These are phyloP conservation scores for Nephelium lappaceum DNA, from an alignment of 345 rosid genomes.

Conservation along the genomic window DNA sequence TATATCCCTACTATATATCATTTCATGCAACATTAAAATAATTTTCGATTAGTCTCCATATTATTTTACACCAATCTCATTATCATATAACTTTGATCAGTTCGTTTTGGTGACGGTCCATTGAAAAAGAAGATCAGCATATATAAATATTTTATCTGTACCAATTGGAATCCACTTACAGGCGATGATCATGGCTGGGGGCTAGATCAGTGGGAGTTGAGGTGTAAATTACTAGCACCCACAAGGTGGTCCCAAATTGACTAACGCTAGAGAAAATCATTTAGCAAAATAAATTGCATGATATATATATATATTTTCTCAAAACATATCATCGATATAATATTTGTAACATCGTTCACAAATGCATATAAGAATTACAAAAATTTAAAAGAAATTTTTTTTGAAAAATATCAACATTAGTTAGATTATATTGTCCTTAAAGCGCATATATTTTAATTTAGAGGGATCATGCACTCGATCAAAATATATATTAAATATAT, in stretches of 20 bases:
- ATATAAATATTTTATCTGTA: background rate
- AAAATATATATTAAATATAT: too few relatives aligned
- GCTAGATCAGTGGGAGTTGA: background rate
- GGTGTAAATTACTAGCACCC: conserved; percentile 5
- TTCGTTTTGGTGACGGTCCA: background rate
- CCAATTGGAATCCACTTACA: background rate
- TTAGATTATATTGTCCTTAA: too few relatives aligned
- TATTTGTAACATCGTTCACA: too few relatives aligned
- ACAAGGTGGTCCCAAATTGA: conserved; percentile 6
- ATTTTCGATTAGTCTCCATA: too few relatives aligned
- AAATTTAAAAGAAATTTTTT: too few relatives aligned
- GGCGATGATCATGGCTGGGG: background rate
- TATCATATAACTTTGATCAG: background rate
- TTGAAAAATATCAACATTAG: too few relatives aligned
- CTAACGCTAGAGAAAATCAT: background rate
- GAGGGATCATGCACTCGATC: too few relatives aligned
- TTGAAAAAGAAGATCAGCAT: background rate
- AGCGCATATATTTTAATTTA: too few relatives aligned
- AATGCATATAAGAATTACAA: too few relatives aligned
- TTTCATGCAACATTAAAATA: background rate
- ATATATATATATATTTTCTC: too few relatives aligned
- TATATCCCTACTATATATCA: background rate
- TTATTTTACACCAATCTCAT: background rate
- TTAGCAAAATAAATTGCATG: background rate
- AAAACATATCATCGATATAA: too few relatives aligned